Evolutionary conservation across 2,329 filamentous ascomycete genomes (phyloP).

Genomic region (Penicillium hesseltinei): DNA sequence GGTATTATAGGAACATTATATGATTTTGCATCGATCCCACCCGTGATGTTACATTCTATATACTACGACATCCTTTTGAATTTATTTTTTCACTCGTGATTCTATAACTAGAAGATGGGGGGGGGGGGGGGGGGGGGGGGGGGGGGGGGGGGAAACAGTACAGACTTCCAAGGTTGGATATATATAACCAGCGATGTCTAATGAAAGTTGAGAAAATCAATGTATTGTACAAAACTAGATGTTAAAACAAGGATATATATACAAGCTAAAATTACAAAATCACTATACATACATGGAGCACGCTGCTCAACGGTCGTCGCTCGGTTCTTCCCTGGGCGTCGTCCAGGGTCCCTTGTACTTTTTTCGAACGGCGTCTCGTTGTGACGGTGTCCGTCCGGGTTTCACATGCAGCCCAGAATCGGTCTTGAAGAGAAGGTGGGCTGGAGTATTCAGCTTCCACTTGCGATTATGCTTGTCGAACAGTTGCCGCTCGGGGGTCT

Average conservation of each 20-base stretch:
- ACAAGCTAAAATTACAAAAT: neutral
- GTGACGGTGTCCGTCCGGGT: neutral
- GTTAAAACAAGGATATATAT: neutral
- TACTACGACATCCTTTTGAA: neutral
- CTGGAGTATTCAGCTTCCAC: neutral
- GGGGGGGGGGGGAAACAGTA: no score
- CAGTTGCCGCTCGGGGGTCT: neutral
- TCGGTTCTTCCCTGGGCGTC: neutral
- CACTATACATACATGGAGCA: constrained; percentile 1
- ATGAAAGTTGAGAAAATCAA: neutral
- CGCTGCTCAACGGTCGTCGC: neutral
- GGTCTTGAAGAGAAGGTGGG: neutral
- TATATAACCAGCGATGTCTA: neutral
- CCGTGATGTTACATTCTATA: no score
- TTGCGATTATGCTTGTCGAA: constrained; percentile 2
- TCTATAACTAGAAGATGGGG: neutral
- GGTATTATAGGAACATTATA: no score
- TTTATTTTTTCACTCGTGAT: neutral
- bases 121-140: no score
- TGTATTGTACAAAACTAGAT: constrained; percentile 1
- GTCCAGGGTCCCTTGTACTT: neutral
- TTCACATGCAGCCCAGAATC: neutral
- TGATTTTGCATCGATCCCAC: no score
- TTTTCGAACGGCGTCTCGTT: neutral
- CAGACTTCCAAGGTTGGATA: neutral